Conservation (phyloP, 352 stramenopile species). For the Phytophthora sansomeana region DNA sequence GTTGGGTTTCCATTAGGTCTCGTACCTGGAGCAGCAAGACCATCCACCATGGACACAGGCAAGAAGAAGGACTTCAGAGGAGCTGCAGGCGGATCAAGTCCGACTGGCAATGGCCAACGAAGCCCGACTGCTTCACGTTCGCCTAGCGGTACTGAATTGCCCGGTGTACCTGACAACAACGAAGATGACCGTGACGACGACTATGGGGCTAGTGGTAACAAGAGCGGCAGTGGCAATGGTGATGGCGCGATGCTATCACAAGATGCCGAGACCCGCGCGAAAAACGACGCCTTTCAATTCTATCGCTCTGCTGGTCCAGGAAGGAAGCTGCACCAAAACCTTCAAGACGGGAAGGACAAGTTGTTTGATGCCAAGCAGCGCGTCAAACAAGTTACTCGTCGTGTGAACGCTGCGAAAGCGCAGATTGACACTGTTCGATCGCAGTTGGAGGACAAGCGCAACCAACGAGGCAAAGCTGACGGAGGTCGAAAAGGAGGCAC, state of each 20-base stretch:
- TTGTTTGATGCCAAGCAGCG: slow-evolving; percentile 77
- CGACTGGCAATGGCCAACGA: slow-evolving; percentile 28
- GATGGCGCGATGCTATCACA: slow-evolving; percentile 17
- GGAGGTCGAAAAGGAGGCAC: slow-evolving; percentile 5
- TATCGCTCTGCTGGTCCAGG: slow-evolving; percentile 64
- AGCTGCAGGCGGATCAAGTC: slow-evolving; percentile 5
- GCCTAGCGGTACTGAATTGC: slow-evolving; percentile 24
- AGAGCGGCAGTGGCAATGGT: slow-evolving; percentile 3
- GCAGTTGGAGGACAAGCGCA: slow-evolving; percentile 75
- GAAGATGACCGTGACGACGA: slow-evolving; percentile 38
- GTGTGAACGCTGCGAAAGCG: slow-evolving; percentile 83
- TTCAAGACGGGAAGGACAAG: slow-evolving; percentile 82
- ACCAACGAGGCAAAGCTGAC: slow-evolving; percentile 26
- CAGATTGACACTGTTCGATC: slow-evolving; percentile 74
- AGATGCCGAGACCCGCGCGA: slow-evolving; percentile 36
- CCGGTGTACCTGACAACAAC: slow-evolving; percentile 29
- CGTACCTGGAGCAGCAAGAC: slow-evolving; percentile 57
- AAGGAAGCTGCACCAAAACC: slow-evolving; percentile 62
- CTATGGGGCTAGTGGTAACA: slow-evolving; percentile 17
- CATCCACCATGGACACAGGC: slow-evolving; percentile 69
- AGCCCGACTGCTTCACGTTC: slow-evolving; percentile 50
- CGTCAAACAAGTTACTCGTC: slow-evolving; percentile 70
- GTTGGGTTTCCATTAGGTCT: slow-evolving; percentile 68
- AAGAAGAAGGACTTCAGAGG: slow-evolving; percentile 47
- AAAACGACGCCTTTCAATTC: slow-evolving; percentile 79